Evolutionary conservation across 768 basidiomycete species (phyloP), one percentile per base, ranked within the genome.

Genomic region (Daedaleopsis sinensis): DNA sequence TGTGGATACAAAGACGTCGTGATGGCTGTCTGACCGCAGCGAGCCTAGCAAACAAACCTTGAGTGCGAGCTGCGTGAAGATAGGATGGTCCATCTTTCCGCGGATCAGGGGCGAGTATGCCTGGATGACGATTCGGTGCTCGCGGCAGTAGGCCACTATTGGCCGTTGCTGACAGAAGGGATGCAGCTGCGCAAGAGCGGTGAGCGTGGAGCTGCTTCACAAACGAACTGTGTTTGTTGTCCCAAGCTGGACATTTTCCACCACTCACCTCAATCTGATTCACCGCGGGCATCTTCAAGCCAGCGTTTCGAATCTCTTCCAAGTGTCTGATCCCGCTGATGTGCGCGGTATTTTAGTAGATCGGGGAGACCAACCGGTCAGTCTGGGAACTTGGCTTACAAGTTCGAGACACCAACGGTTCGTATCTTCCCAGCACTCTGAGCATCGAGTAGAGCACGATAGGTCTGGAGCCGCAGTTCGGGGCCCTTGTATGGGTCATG

Each of bases 91-190:
- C 60, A 75, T 65, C 27, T 72, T 52, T 13, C 75, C 75, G 16
- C 87, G 80, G 42, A 93, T 67, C 62, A 95, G 80, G 2, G 93
- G 93, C 68, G 88, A 87, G 65, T 81, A 80, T 0, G 79, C 82
- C 57, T 79, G 67, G 10, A 79, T 65, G 38, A 77, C 66, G 15
- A 82, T 79, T 48, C 67, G 67, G 54, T 80, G 64, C 44, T 71
- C 59, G 37, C 63, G 61, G 67, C 82, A 84, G 71, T 91, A 96
- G 8, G 85, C 80, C 18, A 91, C 91, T 54, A 95, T 92, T 6
- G 85, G 80, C 47, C 78, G 82, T 67, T 94, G 93, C 70, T 94
- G 93, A 73, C 91, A 94, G 59, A 88, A 80, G 0, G 91, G 92
- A 67, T 94, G 91, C 39, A 94, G 77, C 91, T 93, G 11, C 18